Evolutionary conservation across 306 rosid species (phyloP).

Genomic region (Cicer pinnatifidum): DNA sequence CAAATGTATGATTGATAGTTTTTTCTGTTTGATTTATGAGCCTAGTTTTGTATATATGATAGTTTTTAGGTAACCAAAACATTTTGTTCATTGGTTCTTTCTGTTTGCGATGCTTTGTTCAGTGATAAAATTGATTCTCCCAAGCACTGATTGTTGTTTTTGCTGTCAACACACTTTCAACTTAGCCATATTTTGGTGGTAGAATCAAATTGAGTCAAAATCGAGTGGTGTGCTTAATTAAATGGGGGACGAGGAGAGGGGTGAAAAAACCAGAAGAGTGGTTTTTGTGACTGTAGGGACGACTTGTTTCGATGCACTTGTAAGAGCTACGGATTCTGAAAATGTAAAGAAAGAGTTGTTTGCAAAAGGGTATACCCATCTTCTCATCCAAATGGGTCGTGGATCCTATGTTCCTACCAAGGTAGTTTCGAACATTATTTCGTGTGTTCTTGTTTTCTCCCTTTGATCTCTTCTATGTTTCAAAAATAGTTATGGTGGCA

Average conservation of each 20-base stretch:
- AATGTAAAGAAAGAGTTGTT: slow-evolving; percentile 61
- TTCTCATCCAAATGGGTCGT: slow-evolving; percentile 87
- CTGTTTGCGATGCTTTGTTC: slow-evolving; percentile 19
- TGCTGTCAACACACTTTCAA: background rate
- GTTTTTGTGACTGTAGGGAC: slow-evolving; percentile 94
- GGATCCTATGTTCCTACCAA: slow-evolving; percentile 74
- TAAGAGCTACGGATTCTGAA: slow-evolving; percentile 58
- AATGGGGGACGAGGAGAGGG: background rate
- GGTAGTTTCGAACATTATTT: slow-evolving; percentile 46
- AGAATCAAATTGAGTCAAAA: background rate
- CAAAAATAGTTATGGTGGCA: background rate
- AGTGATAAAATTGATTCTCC: background rate
- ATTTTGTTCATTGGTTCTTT: background rate
- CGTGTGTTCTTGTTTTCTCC: background rate
- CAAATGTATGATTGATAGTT: background rate
- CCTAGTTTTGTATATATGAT: background rate
- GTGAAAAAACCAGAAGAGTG: slow-evolving; percentile 33
- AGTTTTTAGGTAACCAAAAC: background rate
- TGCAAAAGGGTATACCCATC: slow-evolving; percentile 71
- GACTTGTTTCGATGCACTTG: slow-evolving; percentile 80
- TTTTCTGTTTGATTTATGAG: slow-evolving; percentile 7
- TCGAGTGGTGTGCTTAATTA: background rate
- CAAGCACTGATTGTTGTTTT: background rate
- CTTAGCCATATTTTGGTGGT: background rate
- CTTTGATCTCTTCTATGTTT: background rate